A percentile compares a stretch with the other conserved stretches of the same genome.
Evolutionary conservation across 108 stramenopile genomes (phyloP).

Genomic region (Cyclotella atomus): DNA sequence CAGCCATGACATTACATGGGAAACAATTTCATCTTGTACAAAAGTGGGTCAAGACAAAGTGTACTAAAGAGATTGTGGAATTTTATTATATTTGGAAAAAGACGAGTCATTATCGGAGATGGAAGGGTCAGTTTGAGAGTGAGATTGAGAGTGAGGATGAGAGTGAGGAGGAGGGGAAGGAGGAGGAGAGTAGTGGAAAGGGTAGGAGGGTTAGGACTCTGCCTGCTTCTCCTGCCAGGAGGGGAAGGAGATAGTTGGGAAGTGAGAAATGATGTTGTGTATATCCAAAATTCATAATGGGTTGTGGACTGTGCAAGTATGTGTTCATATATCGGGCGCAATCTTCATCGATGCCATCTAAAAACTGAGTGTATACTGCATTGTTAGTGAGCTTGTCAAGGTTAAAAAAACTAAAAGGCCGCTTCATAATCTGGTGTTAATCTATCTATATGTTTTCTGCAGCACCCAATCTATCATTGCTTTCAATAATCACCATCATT

Average conservation of each 20-base stretch:
- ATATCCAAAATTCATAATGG: not conserved
- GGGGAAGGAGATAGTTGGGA: conserved; percentile 6
- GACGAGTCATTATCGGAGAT: conserved; percentile 87
- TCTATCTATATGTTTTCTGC: not conserved
- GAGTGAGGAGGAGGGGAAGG: conserved; percentile 11
- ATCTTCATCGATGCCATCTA: too few species aligned
- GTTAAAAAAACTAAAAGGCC: not conserved
- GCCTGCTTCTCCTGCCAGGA: not conserved
- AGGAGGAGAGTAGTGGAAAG: too few species aligned
- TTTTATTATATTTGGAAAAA: conserved; percentile 99
- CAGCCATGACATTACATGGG: conserved; percentile 76
- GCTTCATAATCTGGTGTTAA: too few species aligned
- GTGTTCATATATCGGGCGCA: too few species aligned
- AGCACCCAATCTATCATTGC: not conserved
- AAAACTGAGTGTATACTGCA: too few species aligned
- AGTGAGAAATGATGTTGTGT: not conserved
- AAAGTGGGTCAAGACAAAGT: conserved; percentile 79
- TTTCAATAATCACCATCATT: too few species aligned
- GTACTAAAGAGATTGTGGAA: conserved; percentile 87
- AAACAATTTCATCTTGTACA: conserved; percentile 81
- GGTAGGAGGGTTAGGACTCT: not conserved
- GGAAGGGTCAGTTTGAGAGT: conserved; percentile 69
- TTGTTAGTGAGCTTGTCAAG: not conserved
- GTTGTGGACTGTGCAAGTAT: too few species aligned
- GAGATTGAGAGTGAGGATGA: conserved; percentile 29